Percentiles rank a stretch among this genome's conserved stretches.
Evolutionary conservation across 2,329 filamentous ascomycete genomes (phyloP).

Genomic region (Sclerotinia minor): DNA sequence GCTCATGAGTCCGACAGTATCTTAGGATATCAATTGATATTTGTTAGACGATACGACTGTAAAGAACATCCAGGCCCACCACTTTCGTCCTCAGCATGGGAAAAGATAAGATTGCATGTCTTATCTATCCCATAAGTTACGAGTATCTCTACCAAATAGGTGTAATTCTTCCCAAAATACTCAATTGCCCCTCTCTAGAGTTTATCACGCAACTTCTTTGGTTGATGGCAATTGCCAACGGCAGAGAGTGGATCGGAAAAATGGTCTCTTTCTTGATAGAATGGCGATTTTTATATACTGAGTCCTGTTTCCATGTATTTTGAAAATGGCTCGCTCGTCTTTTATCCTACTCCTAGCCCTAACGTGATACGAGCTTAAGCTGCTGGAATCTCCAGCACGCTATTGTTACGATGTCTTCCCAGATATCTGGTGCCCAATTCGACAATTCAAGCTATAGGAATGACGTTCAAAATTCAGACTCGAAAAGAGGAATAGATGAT

Average conservation of each 20-base stretch:
- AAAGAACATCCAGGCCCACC: background rate
- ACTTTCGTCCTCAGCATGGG: background rate
- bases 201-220: constrained; percentile 11
- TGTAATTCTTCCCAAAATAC: background rate
- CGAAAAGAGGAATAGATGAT: background rate
- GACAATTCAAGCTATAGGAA: background rate
- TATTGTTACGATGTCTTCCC: background rate
- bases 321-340: background rate
- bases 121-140: constrained; percentile 1
- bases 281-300: constrained; percentile 3
- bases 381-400: background rate
- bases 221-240: background rate
- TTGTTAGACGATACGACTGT: background rate
- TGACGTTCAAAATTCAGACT: background rate
- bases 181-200: background rate
- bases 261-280: background rate
- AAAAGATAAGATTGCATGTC: background rate
- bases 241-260: background rate
- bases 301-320: background rate
- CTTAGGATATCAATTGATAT: background rate
- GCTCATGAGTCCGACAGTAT: background rate
- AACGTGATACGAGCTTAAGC: background rate
- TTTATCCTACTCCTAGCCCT: background rate
- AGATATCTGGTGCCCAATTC: background rate
- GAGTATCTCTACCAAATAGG: constrained; percentile 1